Base-by-base conservation (phyloP, 371 early-diverging fungal genomes). In the Syncephalastrum monosporum region DNA sequence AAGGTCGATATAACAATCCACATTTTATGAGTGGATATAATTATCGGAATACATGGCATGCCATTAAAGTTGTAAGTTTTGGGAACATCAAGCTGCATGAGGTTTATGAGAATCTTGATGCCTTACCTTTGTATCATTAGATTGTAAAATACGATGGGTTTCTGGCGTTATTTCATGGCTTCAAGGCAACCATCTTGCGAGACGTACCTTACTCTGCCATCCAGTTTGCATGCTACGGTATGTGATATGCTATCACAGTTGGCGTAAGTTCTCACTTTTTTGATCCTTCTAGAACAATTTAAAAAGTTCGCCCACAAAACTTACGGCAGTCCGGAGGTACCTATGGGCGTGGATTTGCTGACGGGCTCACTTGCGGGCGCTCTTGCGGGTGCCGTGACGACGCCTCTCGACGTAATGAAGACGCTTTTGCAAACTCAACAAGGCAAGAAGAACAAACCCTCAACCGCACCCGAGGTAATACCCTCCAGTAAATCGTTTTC, bases 1-100 rank as follows among this genome's bases (percentile, higher is more conserved):
- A 92, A 56, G 92, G 92, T 8, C 75, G 83, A 56, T 88, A 88
- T 60, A 89, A 88, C 53, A 90, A 90, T 66, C 87, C 90, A 17
- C 82, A 88, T 53, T 87, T 87, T 63, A 73, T 86, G 43, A 87
- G 89, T 41, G 86, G 84, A 58, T 87, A 89, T 63, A 90, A 90
- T 59, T 90, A 92, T 65, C 76, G 74, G 60, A 82, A 75, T 59
- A 86, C 86, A 55, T 83, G 79, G 79, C 84, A 90, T 67, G 92
- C 92, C 21, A 72, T 87, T 19, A 75, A 67, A 59, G 84, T 81
- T 60, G 86, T 84, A 75, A 66, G 59, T 50, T 24, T 50, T 16
- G 47, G 15, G 47, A 46, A 46, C 19, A 13, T 13, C 12, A 50
- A 50, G 16, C 12, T 10, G n/a, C n/a, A 17, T 41, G 49, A 17